Evolutionary conservation across 176 grass and related monocot genomes (phyloP).

Genomic region (Cocos nucifera): DNA sequence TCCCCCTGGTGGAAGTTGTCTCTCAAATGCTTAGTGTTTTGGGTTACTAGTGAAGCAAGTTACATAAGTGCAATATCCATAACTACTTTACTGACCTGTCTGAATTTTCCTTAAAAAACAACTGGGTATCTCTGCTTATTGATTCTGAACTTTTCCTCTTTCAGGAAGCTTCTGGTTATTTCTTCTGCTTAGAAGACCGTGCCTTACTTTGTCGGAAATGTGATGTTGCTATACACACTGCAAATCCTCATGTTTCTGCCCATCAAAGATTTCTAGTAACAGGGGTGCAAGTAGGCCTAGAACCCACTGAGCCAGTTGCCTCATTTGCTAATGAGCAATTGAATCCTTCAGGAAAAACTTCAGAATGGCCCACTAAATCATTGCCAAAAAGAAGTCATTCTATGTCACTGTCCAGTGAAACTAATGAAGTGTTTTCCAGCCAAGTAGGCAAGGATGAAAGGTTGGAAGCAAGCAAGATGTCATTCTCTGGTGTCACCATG

Average conservation of each 20-base stretch:
- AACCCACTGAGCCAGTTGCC: slow-evolving; percentile 34
- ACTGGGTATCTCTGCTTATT: too few relatives aligned
- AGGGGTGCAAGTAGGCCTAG: slow-evolving; percentile 77
- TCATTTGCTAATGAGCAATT: slow-evolving; percentile 23
- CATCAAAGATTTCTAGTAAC: slow-evolving; percentile 90
- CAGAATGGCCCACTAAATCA: slow-evolving; percentile 19
- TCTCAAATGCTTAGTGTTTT: too few relatives aligned
- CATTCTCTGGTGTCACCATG: slow-evolving; percentile 32
- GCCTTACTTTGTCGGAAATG: slow-evolving; percentile 76
- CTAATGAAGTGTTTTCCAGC: slow-evolving; percentile 21
- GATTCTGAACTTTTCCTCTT: not conserved
- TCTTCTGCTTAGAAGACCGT: slow-evolving; percentile 94
- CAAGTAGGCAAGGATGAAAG: slow-evolving; percentile 31
- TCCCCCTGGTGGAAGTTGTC: too few relatives aligned
- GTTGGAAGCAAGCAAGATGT: slow-evolving; percentile 15
- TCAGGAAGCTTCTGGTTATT: slow-evolving; percentile 83
- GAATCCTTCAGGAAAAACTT: slow-evolving; percentile 8
- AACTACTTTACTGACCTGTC: too few relatives aligned
- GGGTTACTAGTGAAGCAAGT: too few relatives aligned
- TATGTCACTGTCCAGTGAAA: slow-evolving; percentile 20
- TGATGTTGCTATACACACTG: slow-evolving; percentile 72
- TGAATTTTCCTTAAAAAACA: too few relatives aligned
- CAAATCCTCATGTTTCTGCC: slow-evolving; percentile 64
- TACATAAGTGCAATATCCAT: too few relatives aligned
- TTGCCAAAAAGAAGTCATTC: slow-evolving; percentile 16